Evolutionary conservation across 352 stramenopile genomes (phyloP), one percentile per base, ranked within the genome.

Genomic region (Blastocystis sp.): DNA sequence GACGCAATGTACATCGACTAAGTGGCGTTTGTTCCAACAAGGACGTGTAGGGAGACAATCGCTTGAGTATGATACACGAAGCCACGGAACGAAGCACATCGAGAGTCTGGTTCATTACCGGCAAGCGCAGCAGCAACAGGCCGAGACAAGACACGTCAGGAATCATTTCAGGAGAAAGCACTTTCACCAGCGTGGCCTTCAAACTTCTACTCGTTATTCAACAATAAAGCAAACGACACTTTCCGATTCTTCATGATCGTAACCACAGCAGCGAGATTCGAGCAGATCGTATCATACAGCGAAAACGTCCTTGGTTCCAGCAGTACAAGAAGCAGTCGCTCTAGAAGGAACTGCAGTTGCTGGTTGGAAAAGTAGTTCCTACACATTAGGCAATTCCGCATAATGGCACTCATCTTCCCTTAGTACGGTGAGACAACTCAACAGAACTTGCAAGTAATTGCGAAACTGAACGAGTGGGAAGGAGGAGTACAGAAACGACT

Each of bases 31-130:
- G 48, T 56, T 56, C 5, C 48, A 56, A 56, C 5, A 56, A 56
- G 14, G 5, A 56, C 5, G 48, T 56, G 5, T 14, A 56, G 0
- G 5, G 5, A 7, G 48, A 45, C 11, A 62, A 62, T 21, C 71
- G 71, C 14, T 38, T 52, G 7, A 81, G 56, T 53, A 65, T 53
- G n/a, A 66, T 40, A 52, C 45, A 81, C 5, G 71, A 59, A n/a
- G 52, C 41, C 19, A 81, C 48, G 19, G 10, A 28, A 23, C 71
- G 71, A 28, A 81, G n/a, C 48, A 81, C 71, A 40, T 81, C 71
- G 14, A 81, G n/a, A 10, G 17, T 1, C 19, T 43, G 71, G 40
- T 81, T 59, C 45, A 81, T n/a, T n/a, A 81, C 7, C 65, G 71
- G 71, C 17, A 81, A 17, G 14, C 71, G 71, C 5, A 66, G 19